Base-by-base conservation (phyloP, 2,329 filamentous ascomycete species). In the Colletotrichum cereale region DNA sequence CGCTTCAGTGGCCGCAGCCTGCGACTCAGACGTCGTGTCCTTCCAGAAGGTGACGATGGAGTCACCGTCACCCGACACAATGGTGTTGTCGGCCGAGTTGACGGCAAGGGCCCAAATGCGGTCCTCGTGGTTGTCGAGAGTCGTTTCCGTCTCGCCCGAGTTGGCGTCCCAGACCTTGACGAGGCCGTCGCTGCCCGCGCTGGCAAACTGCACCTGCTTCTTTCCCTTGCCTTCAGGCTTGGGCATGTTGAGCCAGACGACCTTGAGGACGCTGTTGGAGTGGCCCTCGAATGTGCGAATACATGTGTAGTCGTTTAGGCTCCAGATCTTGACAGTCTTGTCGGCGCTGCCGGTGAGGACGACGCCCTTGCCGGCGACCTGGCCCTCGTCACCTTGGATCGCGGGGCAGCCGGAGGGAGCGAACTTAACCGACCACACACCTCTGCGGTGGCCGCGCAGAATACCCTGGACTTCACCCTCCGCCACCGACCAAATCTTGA, bases 241-340 rank as follows among this genome's bases (percentile, higher is more conserved):
- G 2, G 88, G 84, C 67, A 87, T 80, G 57, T 86, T 88, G 5
- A 99, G 86, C 96, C 96, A 99, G 4, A 93, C 89, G 2, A 97
- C 93, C 82, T 98, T 98, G 40, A 99, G 86, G 3, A 99, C 93
- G 76, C 93, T 97, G 83, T 98, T 97, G 6, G 95, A 96, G 81
- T 99, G 96, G 0, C 96, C 96, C 82, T 99, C 97, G 67, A 98
- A 96, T 0, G 96, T 98, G 68, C 96, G 88, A 56, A 99, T 85
- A 81, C 96, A 99, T 75, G 91, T 94, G 82, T 98, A 99, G 81
- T 97, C 95, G 2, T 92, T 88, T 73, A 99, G 85, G 79, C 90
- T 98, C 97, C 97, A 99, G 12, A 99, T 88, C 80, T 97, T 97
- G 77, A 98, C 89, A 0, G 94, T 98, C 83, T 98, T 98, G 82